Conservation (phyloP, 495 filamentous ascomycete species). For the Evernia prunastri region DNA sequence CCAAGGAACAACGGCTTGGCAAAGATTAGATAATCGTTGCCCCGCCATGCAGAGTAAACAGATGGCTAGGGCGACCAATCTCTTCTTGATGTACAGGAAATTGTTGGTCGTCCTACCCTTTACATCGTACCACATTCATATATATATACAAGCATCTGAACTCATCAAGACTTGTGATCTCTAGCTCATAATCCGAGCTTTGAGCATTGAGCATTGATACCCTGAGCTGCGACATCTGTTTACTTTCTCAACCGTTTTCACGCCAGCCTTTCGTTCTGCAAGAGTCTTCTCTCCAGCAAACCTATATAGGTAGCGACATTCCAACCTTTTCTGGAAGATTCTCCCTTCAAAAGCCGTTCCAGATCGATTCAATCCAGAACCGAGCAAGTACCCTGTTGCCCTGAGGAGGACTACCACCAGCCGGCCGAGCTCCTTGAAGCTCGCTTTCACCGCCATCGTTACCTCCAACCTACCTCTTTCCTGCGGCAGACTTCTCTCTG, state of each 20-base stretch:
- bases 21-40: constrained; percentile 12
- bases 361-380: background rate
- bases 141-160: background rate
- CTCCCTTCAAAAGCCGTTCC: background rate
- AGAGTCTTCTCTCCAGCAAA: background rate
- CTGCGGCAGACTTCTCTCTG: background rate
- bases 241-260: background rate
- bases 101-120: background rate
- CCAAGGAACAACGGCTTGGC: constrained; percentile 3
- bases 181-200: background rate
- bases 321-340: background rate
- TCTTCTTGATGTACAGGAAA: constrained; percentile 6
- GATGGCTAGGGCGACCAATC: constrained; percentile 4
- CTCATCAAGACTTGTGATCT: background rate
- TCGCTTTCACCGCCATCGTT: background rate
- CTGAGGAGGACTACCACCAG: background rate
- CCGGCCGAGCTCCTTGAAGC: background rate
- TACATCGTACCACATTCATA: background rate
- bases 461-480: background rate
- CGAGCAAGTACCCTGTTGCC: background rate
- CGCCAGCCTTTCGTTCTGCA: background rate
- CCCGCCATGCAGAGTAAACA: constrained; percentile 16
- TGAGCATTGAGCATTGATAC: background rate
- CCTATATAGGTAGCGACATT: background rate
- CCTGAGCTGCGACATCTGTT: background rate